phyloP scores from a whole-genome alignment of 768 basidiomycete species.

The Filobasidium floriforme region DNA sequence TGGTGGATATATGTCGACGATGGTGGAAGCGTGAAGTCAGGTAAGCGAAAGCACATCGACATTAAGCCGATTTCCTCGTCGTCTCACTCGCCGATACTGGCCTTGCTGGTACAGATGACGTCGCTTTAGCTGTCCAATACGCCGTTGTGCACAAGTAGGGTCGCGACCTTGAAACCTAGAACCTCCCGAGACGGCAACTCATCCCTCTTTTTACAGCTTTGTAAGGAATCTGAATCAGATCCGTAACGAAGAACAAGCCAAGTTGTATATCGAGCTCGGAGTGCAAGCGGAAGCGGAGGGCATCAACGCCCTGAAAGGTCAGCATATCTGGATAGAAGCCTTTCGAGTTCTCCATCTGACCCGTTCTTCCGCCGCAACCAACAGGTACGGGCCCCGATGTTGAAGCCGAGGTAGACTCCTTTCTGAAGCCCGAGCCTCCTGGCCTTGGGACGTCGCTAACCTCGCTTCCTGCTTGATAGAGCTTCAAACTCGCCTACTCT shows the following conservation, averaged over 20 bases:
- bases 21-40: conserved; percentile 15
- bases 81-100: background rate
- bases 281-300: conserved; percentile 13
- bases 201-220: conserved; percentile 9
- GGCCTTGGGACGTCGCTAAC: background rate
- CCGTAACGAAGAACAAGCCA: conserved; percentile 5
- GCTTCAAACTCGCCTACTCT: background rate
- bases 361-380: too few relatives aligned
- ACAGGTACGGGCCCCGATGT: background rate
- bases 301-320: conserved; percentile 19
- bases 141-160: conserved; percentile 17
- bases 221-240: conserved; percentile 17
- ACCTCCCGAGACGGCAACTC: background rate
- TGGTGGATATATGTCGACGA: conserved; percentile 21
- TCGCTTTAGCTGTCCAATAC: conserved; percentile 17
- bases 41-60: background rate
- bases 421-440: background rate
- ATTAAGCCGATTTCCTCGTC: background rate
- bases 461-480: background rate
- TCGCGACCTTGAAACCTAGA: background rate
- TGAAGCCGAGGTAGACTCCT: conserved; percentile 1
- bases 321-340: background rate
- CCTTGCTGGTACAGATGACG: background rate
- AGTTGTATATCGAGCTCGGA: conserved; percentile 13
- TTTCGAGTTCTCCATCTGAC: background rate